phyloP scores from a whole-genome alignment of 805 yeast genomes.

The Cyberlindnera euphorbiae region DNA sequence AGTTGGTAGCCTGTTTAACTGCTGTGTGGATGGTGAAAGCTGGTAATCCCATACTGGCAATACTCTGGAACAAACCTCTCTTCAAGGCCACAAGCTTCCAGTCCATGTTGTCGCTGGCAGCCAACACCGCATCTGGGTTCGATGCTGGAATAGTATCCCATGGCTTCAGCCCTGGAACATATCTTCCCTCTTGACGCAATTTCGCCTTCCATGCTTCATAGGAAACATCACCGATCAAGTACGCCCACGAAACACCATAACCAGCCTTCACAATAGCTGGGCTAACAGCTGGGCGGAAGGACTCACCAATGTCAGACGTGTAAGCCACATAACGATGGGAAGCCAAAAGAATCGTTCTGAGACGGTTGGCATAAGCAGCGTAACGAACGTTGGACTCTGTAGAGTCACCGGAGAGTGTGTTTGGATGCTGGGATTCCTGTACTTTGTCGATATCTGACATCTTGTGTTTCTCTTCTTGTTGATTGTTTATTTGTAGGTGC shows the following conservation, averaged over 20 bases:
- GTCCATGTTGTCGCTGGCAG: constrained; percentile 43
- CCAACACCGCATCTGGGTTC: constrained; percentile 30
- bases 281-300: constrained; percentile 77
- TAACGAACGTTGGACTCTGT: constrained; percentile 56
- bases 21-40: constrained; percentile 79
- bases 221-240: constrained; percentile 69
- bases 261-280: constrained; percentile 60
- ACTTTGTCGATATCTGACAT: constrained; percentile 9
- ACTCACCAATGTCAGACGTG: constrained; percentile 83
- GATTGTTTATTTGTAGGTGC: too few species aligned
- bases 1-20: constrained; percentile 61
- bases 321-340: constrained; percentile 82
- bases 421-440: constrained; percentile 15
- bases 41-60: constrained; percentile 85
- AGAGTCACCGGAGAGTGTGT: constrained; percentile 29
- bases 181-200: constrained; percentile 60
- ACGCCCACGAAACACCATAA: constrained; percentile 73
- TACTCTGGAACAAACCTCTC: constrained; percentile 74
- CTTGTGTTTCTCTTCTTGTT: too few species aligned
- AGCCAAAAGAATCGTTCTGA: constrained; percentile 65
- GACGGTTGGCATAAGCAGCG: constrained; percentile 76
- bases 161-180: constrained; percentile 56
- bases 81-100: constrained; percentile 63
- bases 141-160: constrained; percentile 52
- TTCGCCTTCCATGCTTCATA: constrained; percentile 71